Evolutionary conservation across 192 early-diverging fungal genomes (phyloP).

Genomic region (Chytriomyces hyalinus): DNA sequence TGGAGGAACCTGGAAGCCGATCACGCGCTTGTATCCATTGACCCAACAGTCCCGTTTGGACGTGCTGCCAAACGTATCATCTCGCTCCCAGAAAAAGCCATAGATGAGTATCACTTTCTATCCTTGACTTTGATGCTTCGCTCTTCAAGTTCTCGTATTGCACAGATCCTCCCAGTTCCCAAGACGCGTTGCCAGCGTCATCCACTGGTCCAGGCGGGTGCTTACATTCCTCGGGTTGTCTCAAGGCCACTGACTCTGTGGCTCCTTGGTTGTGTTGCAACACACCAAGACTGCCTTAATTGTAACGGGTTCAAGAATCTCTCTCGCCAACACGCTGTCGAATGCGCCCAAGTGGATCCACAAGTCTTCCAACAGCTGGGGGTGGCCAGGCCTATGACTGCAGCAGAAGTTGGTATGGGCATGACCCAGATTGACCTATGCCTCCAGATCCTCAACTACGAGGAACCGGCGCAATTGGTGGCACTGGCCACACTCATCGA

Average conservation of each 20-base stretch:
- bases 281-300: too few species aligned
- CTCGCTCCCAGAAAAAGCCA: background rate
- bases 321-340: slow-evolving; percentile 2
- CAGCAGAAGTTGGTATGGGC: too few species aligned
- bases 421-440: too few species aligned
- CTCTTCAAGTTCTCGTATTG: background rate
- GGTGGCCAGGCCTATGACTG: too few species aligned
- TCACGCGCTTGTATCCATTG: background rate
- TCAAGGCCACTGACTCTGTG: too few species aligned
- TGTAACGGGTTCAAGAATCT: background rate
- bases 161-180: background rate
- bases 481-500: too few species aligned
- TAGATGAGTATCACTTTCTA: background rate
- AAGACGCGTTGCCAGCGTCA: background rate
- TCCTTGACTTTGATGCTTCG: background rate
- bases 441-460: too few species aligned
- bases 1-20: background rate
- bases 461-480: too few species aligned
- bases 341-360: background rate
- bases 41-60: background rate
- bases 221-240: background rate
- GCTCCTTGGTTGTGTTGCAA: too few species aligned
- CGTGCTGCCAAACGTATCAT: background rate
- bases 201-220: background rate
- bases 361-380: too few species aligned